Conservation (phyloP, 495 filamentous ascomycete species). For the Oleoguttula mirabilis region DNA sequence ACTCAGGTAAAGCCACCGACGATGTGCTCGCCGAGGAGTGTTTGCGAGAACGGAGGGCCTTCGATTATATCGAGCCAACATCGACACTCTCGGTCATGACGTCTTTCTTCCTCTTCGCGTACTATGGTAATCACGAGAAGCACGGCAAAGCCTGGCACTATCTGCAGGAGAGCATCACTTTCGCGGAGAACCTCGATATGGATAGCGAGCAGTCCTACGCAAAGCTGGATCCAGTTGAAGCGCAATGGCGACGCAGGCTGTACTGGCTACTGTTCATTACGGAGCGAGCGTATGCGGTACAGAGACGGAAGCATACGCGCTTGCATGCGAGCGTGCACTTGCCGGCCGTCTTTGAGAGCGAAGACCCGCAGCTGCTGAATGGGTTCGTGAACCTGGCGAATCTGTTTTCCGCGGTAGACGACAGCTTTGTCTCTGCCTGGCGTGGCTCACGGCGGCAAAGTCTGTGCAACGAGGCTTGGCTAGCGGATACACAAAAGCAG, state of each 20-base stretch:
- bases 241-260: conserved; percentile 21
- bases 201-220: conserved; percentile 19
- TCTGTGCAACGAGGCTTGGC: conserved; percentile 21
- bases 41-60: conserved; percentile 17
- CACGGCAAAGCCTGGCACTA: conserved; percentile 23
- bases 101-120: conserved; percentile 24
- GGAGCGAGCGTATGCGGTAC: conserved; percentile 23
- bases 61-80: conserved; percentile 19
- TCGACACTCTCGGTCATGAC: conserved; percentile 19
- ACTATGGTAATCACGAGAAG: conserved; percentile 23
- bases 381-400: conserved; percentile 23
- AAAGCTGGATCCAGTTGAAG: conserved; percentile 16
- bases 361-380: conserved; percentile 20
- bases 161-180: conserved; percentile 22
- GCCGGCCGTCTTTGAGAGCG: conserved; percentile 17
- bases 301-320: conserved; percentile 19
- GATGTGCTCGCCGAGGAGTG: conserved; percentile 23
- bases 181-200: conserved; percentile 18
- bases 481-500: conserved; percentile 17
- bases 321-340: conserved; percentile 16
- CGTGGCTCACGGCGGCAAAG: conserved; percentile 13
- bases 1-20: conserved; percentile 6
- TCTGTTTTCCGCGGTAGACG: conserved; percentile 22
- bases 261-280: conserved; percentile 25
- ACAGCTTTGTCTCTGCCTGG: conserved; percentile 21